phyloP scores from a whole-genome alignment of 345 rosid species.

The Lepidium africanum region DNA sequence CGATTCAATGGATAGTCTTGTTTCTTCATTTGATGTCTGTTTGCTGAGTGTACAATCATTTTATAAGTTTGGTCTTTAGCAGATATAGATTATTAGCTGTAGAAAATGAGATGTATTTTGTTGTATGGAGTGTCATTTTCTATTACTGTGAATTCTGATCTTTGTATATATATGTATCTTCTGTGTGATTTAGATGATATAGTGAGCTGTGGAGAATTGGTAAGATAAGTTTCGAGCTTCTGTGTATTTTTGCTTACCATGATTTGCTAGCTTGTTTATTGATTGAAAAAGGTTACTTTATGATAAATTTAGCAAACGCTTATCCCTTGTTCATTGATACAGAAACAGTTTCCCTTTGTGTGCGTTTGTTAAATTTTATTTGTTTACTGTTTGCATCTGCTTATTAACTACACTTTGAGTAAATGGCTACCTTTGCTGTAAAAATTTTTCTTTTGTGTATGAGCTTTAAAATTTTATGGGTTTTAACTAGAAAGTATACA shows the following conservation, averaged over 20 bases:
- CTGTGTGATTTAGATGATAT: neutral
- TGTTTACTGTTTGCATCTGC: neutral
- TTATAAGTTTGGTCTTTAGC: neutral
- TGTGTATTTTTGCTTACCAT: neutral
- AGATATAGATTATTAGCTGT: neutral
- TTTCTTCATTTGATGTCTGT: neutral
- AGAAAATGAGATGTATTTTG: neutral
- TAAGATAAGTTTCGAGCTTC: neutral
- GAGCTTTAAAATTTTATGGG: neutral
- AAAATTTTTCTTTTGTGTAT: neutral
- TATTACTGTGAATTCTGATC: neutral
- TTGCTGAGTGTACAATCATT: neutral
- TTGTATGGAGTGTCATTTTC: neutral
- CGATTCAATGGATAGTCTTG: neutral
- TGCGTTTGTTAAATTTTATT: neutral
- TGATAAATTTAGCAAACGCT: neutral
- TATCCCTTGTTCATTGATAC: neutral
- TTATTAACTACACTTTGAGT: neutral
- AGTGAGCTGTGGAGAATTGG: neutral
- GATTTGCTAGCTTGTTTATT: constrained; percentile 1
- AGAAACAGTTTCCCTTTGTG: neutral
- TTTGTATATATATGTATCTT: neutral
- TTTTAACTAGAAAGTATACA: neutral
- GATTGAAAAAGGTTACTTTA: neutral
- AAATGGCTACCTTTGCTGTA: neutral